A percentile compares a stretch with the other conserved stretches of the same genome.
Conservation (phyloP, 495 filamentous ascomycete genomes). For the Tuber brumale region DNA sequence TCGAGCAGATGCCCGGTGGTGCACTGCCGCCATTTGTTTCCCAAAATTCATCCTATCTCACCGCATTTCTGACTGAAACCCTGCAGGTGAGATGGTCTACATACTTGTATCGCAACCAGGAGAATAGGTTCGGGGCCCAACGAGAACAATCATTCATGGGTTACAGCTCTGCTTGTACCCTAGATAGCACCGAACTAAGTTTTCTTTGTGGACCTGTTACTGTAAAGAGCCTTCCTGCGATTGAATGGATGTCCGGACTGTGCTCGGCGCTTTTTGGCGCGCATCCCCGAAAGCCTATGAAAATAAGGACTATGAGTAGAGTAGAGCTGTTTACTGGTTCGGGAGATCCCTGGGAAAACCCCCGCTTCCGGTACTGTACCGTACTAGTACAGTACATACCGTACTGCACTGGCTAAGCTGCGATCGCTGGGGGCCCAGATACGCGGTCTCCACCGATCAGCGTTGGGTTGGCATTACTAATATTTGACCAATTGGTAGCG, state of each 20-base stretch:
- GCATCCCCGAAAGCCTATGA: neutral
- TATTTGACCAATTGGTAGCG: neutral
- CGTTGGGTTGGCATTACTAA: neutral
- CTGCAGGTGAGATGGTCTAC: neutral
- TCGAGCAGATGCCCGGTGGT: slow-evolving; percentile 1
- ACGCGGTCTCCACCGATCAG: neutral
- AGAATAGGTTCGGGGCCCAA: neutral
- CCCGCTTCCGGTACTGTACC: neutral
- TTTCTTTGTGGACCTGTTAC: neutral
- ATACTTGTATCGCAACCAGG: neutral
- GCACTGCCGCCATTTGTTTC: neutral
- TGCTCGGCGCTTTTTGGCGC: neutral
- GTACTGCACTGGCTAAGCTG: neutral
- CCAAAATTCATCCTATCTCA: neutral
- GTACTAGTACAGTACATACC: too few species aligned
- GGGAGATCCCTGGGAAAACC: neutral
- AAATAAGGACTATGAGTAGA: neutral
- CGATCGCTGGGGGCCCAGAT: neutral
- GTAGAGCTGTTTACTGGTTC: neutral
- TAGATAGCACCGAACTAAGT: neutral
- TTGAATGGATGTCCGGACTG: neutral
- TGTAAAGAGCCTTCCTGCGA: neutral
- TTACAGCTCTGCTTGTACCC: neutral
- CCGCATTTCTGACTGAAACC: neutral
- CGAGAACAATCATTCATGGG: neutral